phyloP scores from a whole-genome alignment of 2,329 filamentous ascomycete genomes.

The Ilyonectria sp. region DNA sequence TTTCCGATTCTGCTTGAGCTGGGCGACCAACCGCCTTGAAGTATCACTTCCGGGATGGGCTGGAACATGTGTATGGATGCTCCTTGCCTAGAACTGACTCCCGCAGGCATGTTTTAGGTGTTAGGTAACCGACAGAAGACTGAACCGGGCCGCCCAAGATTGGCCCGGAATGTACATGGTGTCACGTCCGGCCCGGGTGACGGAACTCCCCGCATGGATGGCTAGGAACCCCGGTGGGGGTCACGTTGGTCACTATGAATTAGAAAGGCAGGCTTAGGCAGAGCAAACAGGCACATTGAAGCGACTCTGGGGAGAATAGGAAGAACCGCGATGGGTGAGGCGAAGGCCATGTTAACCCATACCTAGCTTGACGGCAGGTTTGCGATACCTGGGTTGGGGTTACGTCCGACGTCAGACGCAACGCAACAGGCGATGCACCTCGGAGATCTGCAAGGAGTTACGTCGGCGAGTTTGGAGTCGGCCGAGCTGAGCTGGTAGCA shows the following conservation, averaged over 20 bases:
- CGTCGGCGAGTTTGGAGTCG: constrained; percentile 19
- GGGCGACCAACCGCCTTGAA: background rate
- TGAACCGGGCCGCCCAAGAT: constrained; percentile 20
- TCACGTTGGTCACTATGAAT: background rate
- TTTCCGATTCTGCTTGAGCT: constrained; percentile 5
- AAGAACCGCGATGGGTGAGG: background rate
- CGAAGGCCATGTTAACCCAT: background rate
- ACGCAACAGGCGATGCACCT: background rate
- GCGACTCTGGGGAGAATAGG: background rate
- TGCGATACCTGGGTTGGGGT: background rate
- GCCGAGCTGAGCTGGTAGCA: constrained; percentile 7
- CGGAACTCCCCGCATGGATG: constrained; percentile 19
- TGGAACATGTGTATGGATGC: constrained; percentile 8
- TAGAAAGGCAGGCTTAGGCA: background rate
- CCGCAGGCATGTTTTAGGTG: constrained; percentile 1
- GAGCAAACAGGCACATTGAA: background rate
- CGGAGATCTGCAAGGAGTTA: constrained; percentile 27
- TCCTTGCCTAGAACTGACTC: background rate
- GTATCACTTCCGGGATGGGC: background rate
- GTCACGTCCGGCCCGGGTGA: constrained; percentile 24
- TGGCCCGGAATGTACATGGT: constrained; percentile 4
- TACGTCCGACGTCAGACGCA: background rate
- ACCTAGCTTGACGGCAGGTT: background rate
- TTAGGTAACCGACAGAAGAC: background rate
- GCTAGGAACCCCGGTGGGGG: background rate